A percentile compares a stretch with the other conserved stretches of the same genome.
These are phyloP conservation scores for Populus davidiana DNA, from an alignment of 345 rosid genomes.

Conservation along the genomic window DNA sequence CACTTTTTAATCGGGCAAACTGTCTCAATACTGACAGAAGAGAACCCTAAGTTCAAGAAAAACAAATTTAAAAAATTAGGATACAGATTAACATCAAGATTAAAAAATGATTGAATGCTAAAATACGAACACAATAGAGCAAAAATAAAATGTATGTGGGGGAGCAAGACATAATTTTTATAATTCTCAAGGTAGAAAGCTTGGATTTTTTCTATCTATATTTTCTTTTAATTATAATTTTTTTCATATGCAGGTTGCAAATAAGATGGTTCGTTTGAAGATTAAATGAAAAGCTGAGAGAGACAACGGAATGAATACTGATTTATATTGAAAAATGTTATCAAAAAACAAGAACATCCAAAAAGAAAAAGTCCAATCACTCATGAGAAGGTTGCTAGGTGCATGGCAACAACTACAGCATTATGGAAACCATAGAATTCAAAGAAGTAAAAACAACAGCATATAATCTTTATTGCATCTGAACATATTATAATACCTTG, in stretches of 20 bases:
- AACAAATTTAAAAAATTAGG: background rate
- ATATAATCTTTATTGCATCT: background rate
- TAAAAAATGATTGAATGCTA: background rate
- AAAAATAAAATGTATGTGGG: background rate
- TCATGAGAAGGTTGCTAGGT: background rate
- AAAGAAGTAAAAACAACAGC: background rate
- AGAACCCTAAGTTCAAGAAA: slow-evolving; percentile 60
- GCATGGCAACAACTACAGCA: background rate
- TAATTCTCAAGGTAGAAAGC: background rate
- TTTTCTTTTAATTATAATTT: background rate
- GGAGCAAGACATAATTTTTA: background rate
- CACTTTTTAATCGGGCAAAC: slow-evolving; percentile 81
- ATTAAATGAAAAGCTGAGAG: background rate
- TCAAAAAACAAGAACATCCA: background rate
- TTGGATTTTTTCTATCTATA: background rate
- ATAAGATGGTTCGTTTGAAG: background rate
- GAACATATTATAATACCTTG: slow-evolving; percentile 47
- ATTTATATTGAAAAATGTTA: background rate
- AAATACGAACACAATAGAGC: background rate
- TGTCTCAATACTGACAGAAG: slow-evolving; percentile 87
- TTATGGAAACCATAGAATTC: background rate
- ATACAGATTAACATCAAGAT: background rate
- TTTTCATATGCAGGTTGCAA: background rate
- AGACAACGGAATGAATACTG: background rate
- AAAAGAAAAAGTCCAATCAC: background rate